phyloP scores from a whole-genome alignment of 306 rosid species.

The Pyrus bretschneideri region DNA sequence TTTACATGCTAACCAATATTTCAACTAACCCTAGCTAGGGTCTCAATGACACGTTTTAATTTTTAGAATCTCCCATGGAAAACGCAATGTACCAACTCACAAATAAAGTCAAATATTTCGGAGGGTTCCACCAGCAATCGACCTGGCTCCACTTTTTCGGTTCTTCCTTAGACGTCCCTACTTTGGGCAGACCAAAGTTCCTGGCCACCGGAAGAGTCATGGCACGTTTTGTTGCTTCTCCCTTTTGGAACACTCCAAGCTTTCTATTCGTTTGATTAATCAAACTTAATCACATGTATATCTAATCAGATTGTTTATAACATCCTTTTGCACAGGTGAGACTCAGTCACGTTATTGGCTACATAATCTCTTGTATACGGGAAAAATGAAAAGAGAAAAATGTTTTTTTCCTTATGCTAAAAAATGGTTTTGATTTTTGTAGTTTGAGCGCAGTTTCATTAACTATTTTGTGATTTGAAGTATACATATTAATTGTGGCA shows the following conservation, averaged over 20 bases:
- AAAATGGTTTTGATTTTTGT: neutral
- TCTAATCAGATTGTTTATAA: neutral
- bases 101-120: neutral
- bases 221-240: neutral
- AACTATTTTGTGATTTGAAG: neutral
- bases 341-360: neutral
- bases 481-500: neutral
- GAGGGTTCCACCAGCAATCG: neutral
- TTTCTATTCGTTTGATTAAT: neutral
- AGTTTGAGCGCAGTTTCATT: neutral
- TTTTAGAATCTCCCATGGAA: conserved; percentile 3
- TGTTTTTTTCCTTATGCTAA: neutral
- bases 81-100: neutral
- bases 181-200: neutral
- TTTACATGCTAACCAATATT: neutral
- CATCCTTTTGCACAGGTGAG: neutral
- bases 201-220: neutral
- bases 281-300: neutral
- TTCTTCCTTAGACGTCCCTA: neutral
- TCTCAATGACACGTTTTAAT: neutral
- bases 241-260: conserved; percentile 10
- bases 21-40: neutral
- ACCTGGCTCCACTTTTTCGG: neutral
- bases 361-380: neutral
- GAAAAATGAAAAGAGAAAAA: neutral